A percentile compares a stretch with the other conserved stretches of the same genome.
Evolutionary conservation across 345 rosid genomes (phyloP).

Genomic region (Linum lewisii): DNA sequence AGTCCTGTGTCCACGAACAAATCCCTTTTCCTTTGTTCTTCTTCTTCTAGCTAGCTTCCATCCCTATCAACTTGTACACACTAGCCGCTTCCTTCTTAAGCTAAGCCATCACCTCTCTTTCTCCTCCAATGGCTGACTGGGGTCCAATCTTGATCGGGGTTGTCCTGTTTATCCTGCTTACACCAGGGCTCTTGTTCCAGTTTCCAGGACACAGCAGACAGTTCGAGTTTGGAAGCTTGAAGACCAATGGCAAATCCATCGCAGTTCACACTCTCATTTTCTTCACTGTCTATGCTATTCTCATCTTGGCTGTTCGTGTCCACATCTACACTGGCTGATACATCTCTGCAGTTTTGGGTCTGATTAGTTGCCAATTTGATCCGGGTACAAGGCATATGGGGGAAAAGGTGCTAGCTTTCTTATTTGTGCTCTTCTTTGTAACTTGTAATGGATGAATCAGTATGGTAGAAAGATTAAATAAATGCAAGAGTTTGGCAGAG

Average conservation of each 20-base stretch:
- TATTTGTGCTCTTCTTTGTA: background rate
- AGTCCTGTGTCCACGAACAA: background rate
- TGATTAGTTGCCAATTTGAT: background rate
- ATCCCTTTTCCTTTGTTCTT: background rate
- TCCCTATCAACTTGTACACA: background rate
- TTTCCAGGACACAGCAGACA: conserved; percentile 28
- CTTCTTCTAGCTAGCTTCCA: background rate
- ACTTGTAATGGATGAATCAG: background rate
- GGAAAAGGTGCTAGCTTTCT: background rate
- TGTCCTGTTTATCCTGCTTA: conserved; percentile 37
- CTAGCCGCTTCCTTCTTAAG: background rate
- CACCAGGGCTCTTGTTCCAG: conserved; percentile 49
- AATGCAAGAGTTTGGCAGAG: background rate
- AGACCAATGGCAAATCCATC: conserved; percentile 40
- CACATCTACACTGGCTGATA: background rate
- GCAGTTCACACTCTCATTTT: conserved; percentile 39
- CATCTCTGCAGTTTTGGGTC: background rate
- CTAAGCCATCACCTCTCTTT: background rate
- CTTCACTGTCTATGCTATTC: conserved; percentile 17
- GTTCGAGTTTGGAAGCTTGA: conserved; percentile 36
- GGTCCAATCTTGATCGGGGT: conserved; percentile 39
- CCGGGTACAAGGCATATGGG: background rate
- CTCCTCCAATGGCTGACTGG: conserved; percentile 40
- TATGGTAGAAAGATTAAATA: background rate
- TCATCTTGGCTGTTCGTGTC: background rate